Evolutionary conservation across 768 basidiomycete species (phyloP), one percentile per base, ranked within the genome.

Genomic region (Favolaschia claudopus): DNA sequence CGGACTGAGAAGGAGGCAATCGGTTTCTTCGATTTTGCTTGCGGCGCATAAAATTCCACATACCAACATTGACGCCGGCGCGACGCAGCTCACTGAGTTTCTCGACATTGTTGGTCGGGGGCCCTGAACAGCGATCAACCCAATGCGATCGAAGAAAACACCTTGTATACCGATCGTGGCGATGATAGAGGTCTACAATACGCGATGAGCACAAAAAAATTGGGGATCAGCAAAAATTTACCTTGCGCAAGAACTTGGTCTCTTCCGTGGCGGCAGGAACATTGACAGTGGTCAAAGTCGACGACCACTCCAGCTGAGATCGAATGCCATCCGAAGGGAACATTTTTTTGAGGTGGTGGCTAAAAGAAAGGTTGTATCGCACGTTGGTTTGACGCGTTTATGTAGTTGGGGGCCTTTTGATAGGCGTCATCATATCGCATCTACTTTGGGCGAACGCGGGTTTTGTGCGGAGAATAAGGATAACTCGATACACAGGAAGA

Each of bases 51-150:
- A 22, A 39, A 31, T n/a, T 19, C 19, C 17, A 81, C 94, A 64
- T 60, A 96, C 96, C 96, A 73, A 99, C 91, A 83, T 98, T 99
- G 76, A 99, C 93, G 71, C 97, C 97, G 34, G 96, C 96, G 57
- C 88, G 83, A 70, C 90, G 84, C 71, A 99, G 85, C 72, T 91
- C 88, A 20, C 79, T 75, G 62, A 99, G 87, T 78, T 89, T 96
- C 74, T 98, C 95, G 53, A 92, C 88, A 33, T 82, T 83, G 83
- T 99, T 99, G 69, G 89, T 89, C 80, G 98, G 98, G 64, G 97
- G 97, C 37, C 95, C 94, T 95, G 65, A 43, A 67, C 49, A 40
- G n/a, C 43, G 31, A 28, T 37, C 70, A 60, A 59, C 58, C 65
- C 50, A 43, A 22, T 19, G 27, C 25, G 34, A 51, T 46, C 28